Percentiles rank a stretch among this genome's conserved stretches.
Evolutionary conservation across 2,329 filamentous ascomycete genomes (phyloP).

Genomic region (Sarocladium brachiariae): DNA sequence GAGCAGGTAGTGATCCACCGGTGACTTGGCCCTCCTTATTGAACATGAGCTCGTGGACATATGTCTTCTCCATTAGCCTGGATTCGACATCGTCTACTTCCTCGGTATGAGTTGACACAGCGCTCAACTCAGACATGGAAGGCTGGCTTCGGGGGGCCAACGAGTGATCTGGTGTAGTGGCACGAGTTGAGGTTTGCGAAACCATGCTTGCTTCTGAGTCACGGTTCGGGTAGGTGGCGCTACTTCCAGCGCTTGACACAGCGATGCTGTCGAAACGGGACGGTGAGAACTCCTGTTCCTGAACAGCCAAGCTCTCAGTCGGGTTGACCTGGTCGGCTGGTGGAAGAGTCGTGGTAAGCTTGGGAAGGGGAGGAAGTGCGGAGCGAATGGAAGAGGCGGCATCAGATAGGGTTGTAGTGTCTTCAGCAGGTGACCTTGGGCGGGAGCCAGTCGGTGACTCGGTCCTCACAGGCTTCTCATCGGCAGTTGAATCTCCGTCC

Average conservation of each 20-base stretch:
- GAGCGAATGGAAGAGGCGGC: constrained; percentile 42
- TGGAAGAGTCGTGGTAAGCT: constrained; percentile 45
- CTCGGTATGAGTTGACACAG: constrained; percentile 59
- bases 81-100: constrained; percentile 75
- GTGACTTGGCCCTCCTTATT: constrained; percentile 95
- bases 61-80: constrained; percentile 84
- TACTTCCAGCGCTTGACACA: constrained; percentile 70
- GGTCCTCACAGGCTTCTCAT: constrained; percentile 21
- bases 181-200: constrained; percentile 78
- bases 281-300: constrained; percentile 44
- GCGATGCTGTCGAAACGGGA: constrained; percentile 64
- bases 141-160: constrained; percentile 49
- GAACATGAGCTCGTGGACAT: constrained; percentile 81
- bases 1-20: constrained; percentile 79
- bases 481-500: constrained; percentile 29
- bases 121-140: constrained; percentile 62
- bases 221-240: constrained; percentile 70
- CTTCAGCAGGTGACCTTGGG: constrained; percentile 35
- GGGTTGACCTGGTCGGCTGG: constrained; percentile 42
- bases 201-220: constrained; percentile 75
- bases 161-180: constrained; percentile 72
- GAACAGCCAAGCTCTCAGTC: constrained; percentile 33
- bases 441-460: constrained; percentile 32
- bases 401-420: constrained; percentile 37
- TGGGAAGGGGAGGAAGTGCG: constrained; percentile 49